Base-by-base conservation (phyloP, 1,284 basidiomycete species). In the Xerocomus amazonicus region DNA sequence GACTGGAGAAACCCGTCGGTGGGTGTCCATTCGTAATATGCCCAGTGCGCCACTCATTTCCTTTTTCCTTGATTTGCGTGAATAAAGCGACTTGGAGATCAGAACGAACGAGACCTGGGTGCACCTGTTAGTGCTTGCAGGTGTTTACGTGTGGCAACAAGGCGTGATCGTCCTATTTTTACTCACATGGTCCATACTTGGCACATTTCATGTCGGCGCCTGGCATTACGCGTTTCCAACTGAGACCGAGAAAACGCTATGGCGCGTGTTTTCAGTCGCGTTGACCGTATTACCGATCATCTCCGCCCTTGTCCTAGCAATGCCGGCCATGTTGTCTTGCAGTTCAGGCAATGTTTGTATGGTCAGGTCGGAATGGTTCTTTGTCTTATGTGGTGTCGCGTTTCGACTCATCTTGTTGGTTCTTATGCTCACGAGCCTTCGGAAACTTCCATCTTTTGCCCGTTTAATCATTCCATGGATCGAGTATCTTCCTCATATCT, bases 141-240 rank as follows among this genome's bases (percentile, higher is more conserved):
- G 19, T 23, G 4, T 23, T 23, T 23, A 23, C 19, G 19, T 23
- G 19, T 23, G 19, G 19, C 3, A 23, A 23, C 19, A 23, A 23
- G 19, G 19, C 19, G 19, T 23, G 19, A 23, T 23, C 19, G 19
- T 39, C 7, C 19, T n/a, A n/a, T n/a, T n/a, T n/a, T n/a, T n/a
- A n/a, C n/a, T 45, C 31, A 34, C 38, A 7, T 51, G 48, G 43
- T 3, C n/a, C 9, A 10, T 51, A 33, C 35, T 47, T 23, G 49
- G 52, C 12, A 31, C 27, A 9, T n/a, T 52, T 0, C 52, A 52
- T 6, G 16, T 17, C 3, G 17, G 35, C 3, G 40, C 48, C 6
- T 53, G 49, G 51, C 33, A 45, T 47, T 47, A 46, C 9, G 34
- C 19, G 9, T 53, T 47, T 12, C 44, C 35, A 4, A 46, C 29